Evolutionary conservation across 1,284 basidiomycete genomes (phyloP).

Genomic region (Ganoderma meredithae): DNA sequence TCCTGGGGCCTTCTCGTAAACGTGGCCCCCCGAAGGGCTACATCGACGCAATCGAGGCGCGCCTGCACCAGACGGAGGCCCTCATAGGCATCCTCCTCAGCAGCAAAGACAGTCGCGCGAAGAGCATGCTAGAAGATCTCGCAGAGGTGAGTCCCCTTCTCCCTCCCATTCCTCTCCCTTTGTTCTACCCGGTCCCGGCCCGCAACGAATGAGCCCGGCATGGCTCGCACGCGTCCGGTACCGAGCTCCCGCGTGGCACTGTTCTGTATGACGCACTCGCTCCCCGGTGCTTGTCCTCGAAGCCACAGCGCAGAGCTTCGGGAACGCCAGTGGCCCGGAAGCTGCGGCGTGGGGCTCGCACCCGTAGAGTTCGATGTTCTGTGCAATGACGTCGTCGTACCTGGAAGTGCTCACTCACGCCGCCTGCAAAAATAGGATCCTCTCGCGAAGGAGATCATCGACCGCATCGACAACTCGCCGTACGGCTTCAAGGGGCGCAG

Average conservation of each 20-base stretch:
- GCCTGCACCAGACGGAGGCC: conserved; percentile 87
- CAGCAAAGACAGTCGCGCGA: conserved; percentile 69
- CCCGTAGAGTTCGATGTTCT: conserved; percentile 7
- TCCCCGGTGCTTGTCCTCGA: conserved; percentile 1
- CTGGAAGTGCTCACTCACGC: conserved; percentile 18
- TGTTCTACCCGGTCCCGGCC: neutral
- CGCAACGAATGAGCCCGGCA: neutral
- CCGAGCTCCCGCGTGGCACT: conserved; percentile 2
- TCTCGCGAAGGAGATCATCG: conserved; percentile 77
- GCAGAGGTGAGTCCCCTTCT: conserved; percentile 45
- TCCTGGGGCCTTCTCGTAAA: conserved; percentile 82
- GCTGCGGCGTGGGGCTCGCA: neutral
- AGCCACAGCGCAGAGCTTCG: neutral
- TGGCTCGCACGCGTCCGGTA: neutral
- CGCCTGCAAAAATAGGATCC: conserved; percentile 55
- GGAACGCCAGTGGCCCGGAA: neutral
- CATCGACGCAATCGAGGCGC: conserved; percentile 89
- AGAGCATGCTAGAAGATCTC: conserved; percentile 65
- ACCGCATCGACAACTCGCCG: conserved; percentile 76
- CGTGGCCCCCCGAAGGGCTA: conserved; percentile 89
- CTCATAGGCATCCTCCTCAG: conserved; percentile 80
- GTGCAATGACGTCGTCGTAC: conserved; percentile 10
- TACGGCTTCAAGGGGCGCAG: conserved; percentile 76
- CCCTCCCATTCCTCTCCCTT: neutral
- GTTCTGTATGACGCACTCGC: conserved; percentile 5